Evolutionary conservation across 192 early-diverging fungal species (phyloP).

Genomic region (Coemansia sp.): DNA sequence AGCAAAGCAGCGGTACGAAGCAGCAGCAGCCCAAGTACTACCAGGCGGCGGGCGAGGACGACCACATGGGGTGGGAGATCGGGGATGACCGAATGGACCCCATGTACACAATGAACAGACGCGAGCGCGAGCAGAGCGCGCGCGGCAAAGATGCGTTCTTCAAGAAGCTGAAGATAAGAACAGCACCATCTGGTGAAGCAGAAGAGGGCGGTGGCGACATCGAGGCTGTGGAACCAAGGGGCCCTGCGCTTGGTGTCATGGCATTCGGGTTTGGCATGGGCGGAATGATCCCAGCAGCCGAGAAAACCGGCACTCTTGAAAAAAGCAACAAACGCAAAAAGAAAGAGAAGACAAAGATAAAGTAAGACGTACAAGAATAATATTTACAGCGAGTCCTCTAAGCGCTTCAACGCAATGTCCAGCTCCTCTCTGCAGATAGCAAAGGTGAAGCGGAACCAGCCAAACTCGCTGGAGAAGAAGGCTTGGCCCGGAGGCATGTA

Average conservation of each 20-base stretch:
- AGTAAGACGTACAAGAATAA: conserved; percentile 4
- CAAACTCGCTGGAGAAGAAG: conserved; percentile 60
- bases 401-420: conserved; percentile 52
- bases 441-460: conserved; percentile 69
- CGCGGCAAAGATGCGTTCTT: conserved; percentile 35
- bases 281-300: background rate
- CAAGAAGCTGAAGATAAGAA: conserved; percentile 28
- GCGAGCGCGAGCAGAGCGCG: conserved; percentile 26
- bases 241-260: conserved; percentile 9
- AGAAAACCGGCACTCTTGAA: background rate
- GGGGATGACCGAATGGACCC: conserved; percentile 30
- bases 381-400: conserved; percentile 18
- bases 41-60: conserved; percentile 35
- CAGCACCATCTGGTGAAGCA: background rate
- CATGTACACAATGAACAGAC: conserved; percentile 44
- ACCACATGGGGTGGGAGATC: conserved; percentile 33
- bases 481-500: conserved; percentile 69
- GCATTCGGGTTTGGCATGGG: conserved; percentile 42
- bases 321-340: conserved; percentile 7
- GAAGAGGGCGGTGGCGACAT: background rate
- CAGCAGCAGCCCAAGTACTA: conserved; percentile 1
- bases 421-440: conserved; percentile 53
- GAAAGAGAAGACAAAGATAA: conserved; percentile 8
- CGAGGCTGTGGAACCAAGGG: background rate
- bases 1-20: background rate